phyloP scores from a whole-genome alignment of 306 rosid species.

The Quercus bicolor region DNA sequence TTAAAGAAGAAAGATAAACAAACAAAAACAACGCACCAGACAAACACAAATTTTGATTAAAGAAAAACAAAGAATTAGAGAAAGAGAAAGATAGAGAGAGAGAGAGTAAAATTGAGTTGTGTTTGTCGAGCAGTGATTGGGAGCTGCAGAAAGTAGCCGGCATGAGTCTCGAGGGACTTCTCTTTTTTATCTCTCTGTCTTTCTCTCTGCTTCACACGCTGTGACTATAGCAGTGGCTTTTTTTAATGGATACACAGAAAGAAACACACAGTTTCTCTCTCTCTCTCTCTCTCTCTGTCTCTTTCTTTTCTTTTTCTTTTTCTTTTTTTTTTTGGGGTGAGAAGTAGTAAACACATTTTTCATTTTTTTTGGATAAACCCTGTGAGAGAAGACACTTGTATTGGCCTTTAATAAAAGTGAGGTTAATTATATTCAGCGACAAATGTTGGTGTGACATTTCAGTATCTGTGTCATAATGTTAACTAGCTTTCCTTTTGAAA shows the following conservation, averaged over 20 bases:
- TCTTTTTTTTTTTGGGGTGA: background rate
- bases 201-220: background rate
- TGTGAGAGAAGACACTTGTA: slow-evolving; percentile 10
- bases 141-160: slow-evolving; percentile 28
- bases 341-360: background rate
- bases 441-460: slow-evolving; percentile 48
- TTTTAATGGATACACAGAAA: background rate
- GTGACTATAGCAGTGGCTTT: background rate
- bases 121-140: slow-evolving; percentile 33
- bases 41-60: slow-evolving; percentile 38
- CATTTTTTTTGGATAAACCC: no score
- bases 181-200: background rate
- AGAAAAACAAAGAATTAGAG: background rate
- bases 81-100: no score
- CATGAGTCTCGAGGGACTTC: slow-evolving; percentile 29
- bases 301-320: background rate
- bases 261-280: background rate
- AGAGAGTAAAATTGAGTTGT: slow-evolving; percentile 12
- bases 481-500: slow-evolving; percentile 22
- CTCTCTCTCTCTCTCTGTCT: background rate
- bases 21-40: slow-evolving; percentile 35
- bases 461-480: slow-evolving; percentile 36
- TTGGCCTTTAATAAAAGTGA: slow-evolving; percentile 48
- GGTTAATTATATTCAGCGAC: slow-evolving; percentile 35
- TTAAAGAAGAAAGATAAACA: slow-evolving; percentile 25